Evolutionary conservation across 441 rosid species (phyloP), one percentile per base, ranked within the genome.

Genomic region (Codiaeum variegatum): DNA sequence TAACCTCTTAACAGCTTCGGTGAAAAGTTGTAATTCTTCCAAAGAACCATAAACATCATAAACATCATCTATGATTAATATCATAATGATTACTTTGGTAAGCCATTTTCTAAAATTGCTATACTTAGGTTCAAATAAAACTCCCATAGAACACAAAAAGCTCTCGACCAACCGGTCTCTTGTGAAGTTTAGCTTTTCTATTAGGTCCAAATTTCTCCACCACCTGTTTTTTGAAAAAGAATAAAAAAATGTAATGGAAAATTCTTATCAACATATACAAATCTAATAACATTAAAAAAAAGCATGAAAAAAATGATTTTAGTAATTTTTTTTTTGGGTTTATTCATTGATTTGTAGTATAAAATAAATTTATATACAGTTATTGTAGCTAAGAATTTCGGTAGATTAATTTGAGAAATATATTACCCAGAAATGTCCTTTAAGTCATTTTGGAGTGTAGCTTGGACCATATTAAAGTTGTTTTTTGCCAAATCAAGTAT

Each of bases 21-120:
- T 85, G 79, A 88, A 85, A 46, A 69, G 78, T 16, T 77, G 49
- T 3, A 88, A 73, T 59, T 88, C 89, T 5, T 86, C 76, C 28
- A 84, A 1, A 15, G 88, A 81, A 49, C 88, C 89, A 71, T 80
- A 88, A 36, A 85, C 18, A 65, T 85, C 89, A 13, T 85, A 88
- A 44, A 83, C 83, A 26, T 88, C 91, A 34, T 88, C 89, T 1
- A 86, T 80, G 11, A 78, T 60, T 18, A 82, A 21, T 32, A 88
- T 32, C 70, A 88, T 42, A 31, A 73, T 46, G 23, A 82, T 24
- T 21, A 66, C 81, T 78, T 84, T 84, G 0, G 89, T 83, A 3
- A 85, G 73, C 60, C 77, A 69, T 79, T 64, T 84, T 67, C 89
- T 75, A 24, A 81, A 80, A 58, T 68, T 64, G 69, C 75, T 80